A percentile compares a stretch with the other conserved stretches of the same genome.
phyloP scores from a whole-genome alignment of 345 rosid species.

The Nephelium lappaceum region DNA sequence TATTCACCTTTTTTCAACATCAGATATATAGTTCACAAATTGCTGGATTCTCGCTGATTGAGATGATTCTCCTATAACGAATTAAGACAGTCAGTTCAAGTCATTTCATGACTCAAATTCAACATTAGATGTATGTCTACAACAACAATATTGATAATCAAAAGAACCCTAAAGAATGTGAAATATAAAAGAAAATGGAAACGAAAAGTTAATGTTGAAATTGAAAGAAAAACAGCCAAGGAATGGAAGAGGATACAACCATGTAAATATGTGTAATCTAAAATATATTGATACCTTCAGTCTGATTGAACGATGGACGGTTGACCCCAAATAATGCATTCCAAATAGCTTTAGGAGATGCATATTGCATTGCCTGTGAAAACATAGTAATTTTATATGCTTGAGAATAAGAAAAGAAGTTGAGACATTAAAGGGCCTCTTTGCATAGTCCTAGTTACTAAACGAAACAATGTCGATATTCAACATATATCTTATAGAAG shows the following conservation, averaged over 20 bases:
- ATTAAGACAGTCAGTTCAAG: constrained; percentile 12
- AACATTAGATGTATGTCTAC: background rate
- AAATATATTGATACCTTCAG: constrained; percentile 43
- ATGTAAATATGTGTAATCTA: background rate
- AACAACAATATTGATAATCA: background rate
- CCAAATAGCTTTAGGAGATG: constrained; percentile 91
- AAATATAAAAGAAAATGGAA: background rate
- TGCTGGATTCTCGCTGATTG: constrained; percentile 57
- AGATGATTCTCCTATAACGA: constrained; percentile 52
- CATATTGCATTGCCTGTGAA: constrained; percentile 88
- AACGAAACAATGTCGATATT: background rate
- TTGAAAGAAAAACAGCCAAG: background rate
- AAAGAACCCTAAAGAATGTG: background rate
- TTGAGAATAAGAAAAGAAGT: background rate
- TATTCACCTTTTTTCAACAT: constrained; percentile 72
- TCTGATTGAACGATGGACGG: constrained; percentile 50
- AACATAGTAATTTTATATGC: constrained; percentile 9
- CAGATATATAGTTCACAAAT: constrained; percentile 73
- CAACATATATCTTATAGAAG: constrained; percentile 6
- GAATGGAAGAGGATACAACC: background rate
- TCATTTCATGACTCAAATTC: background rate
- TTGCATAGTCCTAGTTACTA: constrained; percentile 7
- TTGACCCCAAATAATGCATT: constrained; percentile 67
- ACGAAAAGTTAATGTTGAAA: too few relatives aligned
- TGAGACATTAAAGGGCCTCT: background rate